Conservation (phyloP, 148 eudicot species). For the Chenopodium quinoa region DNA sequence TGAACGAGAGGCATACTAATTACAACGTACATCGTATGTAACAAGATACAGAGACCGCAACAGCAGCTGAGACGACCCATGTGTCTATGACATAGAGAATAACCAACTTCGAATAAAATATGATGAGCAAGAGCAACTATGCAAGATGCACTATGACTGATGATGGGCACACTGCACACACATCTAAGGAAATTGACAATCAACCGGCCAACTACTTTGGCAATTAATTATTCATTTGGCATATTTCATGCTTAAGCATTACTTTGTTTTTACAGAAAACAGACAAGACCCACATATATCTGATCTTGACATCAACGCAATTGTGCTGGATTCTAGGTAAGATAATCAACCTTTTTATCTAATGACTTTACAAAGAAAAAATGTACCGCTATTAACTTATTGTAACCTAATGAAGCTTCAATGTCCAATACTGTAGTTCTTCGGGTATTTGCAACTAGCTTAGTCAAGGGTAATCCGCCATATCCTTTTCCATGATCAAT, state of each 20-base stretch:
- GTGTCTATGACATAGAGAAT: not conserved
- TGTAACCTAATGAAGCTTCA: too few relatives aligned
- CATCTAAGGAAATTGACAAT: not conserved
- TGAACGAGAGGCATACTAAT: not conserved
- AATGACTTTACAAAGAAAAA: not conserved
- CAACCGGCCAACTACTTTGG: slow-evolving; percentile 20
- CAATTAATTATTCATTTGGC: slow-evolving; percentile 2
- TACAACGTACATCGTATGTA: not conserved
- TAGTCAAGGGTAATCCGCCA: too few relatives aligned
- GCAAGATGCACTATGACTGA: not conserved
- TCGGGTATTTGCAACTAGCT: not conserved
- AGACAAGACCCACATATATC: not conserved
- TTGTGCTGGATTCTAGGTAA: slow-evolving; percentile 1
- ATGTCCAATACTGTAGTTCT: not conserved
- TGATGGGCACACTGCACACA: not conserved
- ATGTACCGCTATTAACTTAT: too few relatives aligned
- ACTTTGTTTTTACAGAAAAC: not conserved
- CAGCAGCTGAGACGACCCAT: slow-evolving; percentile 1
- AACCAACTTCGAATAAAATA: not conserved
- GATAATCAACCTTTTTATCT: not conserved
- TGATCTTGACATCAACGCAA: slow-evolving; percentile 4
- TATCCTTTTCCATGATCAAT: too few relatives aligned
- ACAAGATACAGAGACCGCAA: not conserved
- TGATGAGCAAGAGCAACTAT: not conserved
- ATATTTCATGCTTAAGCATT: not conserved